A percentile compares a stretch with the other conserved stretches of the same genome.
These are phyloP conservation scores for Tricholoma hemisulphureum DNA, from an alignment of 768 basidiomycete species.

Conservation along the genomic window DNA sequence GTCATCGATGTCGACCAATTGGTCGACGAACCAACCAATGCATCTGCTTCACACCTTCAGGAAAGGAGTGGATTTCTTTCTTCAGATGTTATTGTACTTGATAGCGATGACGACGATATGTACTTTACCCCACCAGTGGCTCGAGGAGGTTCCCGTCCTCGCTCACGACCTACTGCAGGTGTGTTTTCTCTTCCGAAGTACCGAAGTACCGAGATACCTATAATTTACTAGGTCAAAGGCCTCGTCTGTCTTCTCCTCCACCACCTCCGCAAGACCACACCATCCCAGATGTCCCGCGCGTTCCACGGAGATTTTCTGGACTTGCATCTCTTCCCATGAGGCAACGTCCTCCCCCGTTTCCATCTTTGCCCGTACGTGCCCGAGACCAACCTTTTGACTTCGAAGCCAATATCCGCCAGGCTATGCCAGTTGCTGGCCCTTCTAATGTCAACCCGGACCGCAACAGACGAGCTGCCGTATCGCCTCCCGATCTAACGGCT, in stretches of 20 bases:
- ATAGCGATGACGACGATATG: slow-evolving; percentile 40
- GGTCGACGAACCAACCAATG: slow-evolving; percentile 25
- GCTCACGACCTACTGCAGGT: slow-evolving; percentile 9
- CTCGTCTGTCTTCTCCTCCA: slow-evolving; percentile 45
- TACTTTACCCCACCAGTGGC: slow-evolving; percentile 11
- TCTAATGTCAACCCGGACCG: slow-evolving; percentile 17
- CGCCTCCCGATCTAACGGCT: slow-evolving; percentile 26
- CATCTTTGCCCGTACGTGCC: slow-evolving; percentile 45
- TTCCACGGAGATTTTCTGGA: slow-evolving; percentile 38
- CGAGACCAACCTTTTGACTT: slow-evolving; percentile 52
- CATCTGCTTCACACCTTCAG: slow-evolving; percentile 9
- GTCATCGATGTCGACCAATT: slow-evolving; percentile 48
- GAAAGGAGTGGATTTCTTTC: slow-evolving; percentile 3
- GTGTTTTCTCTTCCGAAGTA: neutral
- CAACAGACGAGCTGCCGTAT: slow-evolving; percentile 22
- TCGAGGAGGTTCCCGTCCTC: slow-evolving; percentile 9
- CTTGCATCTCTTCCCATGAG: slow-evolving; percentile 40
- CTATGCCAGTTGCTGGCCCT: slow-evolving; percentile 16
- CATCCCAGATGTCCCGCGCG: slow-evolving; percentile 59
- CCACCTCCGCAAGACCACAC: slow-evolving; percentile 38
- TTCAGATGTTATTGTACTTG: slow-evolving; percentile 36
- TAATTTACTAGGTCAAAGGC: slow-evolving; percentile 6
- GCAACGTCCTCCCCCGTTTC: slow-evolving; percentile 29
- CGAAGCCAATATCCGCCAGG: slow-evolving; percentile 31
- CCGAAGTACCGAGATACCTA: neutral